These are phyloP conservation scores for Aureobasidium sp. DNA, from an alignment of 2,329 filamentous ascomycete genomes.

Conservation along the genomic window DNA sequence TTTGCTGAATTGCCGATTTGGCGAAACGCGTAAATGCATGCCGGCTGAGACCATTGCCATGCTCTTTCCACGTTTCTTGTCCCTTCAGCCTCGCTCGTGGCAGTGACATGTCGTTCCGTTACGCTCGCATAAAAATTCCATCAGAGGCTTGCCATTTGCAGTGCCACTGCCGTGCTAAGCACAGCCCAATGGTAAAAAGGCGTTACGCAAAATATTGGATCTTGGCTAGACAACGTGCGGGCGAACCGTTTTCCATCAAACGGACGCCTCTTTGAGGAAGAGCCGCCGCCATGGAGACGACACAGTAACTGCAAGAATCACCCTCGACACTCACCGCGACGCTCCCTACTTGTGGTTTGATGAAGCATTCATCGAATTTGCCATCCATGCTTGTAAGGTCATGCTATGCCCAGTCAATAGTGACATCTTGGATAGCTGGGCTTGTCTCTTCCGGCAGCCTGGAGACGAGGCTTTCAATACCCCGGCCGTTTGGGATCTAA, in stretches of 20 bases:
- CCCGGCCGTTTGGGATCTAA: neutral
- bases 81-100: neutral
- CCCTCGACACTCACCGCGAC: neutral
- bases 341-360: neutral
- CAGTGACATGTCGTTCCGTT: neutral
- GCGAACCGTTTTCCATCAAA: neutral
- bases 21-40: neutral
- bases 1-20: neutral
- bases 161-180: neutral
- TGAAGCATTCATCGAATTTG: neutral
- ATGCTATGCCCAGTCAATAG: neutral
- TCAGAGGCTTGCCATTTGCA: constrained; percentile 1
- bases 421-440: too few species aligned
- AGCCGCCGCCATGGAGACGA: neutral
- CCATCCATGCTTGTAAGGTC: too few species aligned
- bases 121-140: neutral
- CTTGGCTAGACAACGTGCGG: neutral
- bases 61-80: neutral
- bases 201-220: constrained; percentile 4
- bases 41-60: neutral
- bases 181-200: neutral
- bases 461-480: neutral
- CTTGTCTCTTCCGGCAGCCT: neutral
- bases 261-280: neutral
- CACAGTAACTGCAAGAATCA: neutral